These are phyloP conservation scores for Raphidocelis subcapitata DNA, from an alignment of 139 green algal genomes.

Conservation along the genomic window DNA sequence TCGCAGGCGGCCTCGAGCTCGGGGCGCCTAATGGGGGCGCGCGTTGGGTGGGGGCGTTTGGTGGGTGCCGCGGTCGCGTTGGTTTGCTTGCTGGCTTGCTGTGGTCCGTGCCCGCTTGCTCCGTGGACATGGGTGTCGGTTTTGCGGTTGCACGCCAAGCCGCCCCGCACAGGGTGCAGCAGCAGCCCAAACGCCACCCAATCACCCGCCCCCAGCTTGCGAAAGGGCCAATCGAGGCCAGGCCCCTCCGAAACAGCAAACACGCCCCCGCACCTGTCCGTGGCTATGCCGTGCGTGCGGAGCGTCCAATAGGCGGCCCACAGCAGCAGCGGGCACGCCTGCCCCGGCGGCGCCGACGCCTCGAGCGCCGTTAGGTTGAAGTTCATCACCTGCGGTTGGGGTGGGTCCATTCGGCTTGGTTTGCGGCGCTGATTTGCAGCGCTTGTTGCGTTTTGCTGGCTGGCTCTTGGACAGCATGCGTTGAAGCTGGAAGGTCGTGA, in stretches of 20 bases:
- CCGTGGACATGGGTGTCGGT: background rate
- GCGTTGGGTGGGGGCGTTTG: background rate
- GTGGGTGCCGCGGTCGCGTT: background rate
- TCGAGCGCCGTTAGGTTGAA: slow-evolving; percentile 18
- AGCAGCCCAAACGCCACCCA: background rate
- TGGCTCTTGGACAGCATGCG: too few species aligned
- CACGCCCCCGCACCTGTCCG: slow-evolving; percentile 3
- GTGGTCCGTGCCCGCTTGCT: background rate
- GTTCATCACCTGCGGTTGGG: background rate
- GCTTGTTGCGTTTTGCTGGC: background rate
- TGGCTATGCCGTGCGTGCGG: slow-evolving; percentile 12
- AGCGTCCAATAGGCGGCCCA: slow-evolving; percentile 25
- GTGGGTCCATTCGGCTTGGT: background rate
- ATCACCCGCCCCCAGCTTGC: too few species aligned
- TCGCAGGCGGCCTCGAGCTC: slow-evolving; percentile 7
- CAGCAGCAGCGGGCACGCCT: slow-evolving; percentile 14
- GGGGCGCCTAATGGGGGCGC: background rate
- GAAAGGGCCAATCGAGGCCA: too few species aligned
- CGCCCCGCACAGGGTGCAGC: background rate
- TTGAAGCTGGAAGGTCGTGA: too few species aligned
- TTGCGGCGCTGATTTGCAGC: background rate
- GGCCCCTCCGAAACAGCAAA: too few species aligned
- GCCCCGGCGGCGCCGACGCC: background rate
- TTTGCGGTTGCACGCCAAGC: background rate
- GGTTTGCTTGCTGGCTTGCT: background rate